Percentiles rank a stretch among this genome's conserved stretches.
Conservation (phyloP, 2,329 filamentous ascomycete genomes). For the Penicillium sp. region DNA sequence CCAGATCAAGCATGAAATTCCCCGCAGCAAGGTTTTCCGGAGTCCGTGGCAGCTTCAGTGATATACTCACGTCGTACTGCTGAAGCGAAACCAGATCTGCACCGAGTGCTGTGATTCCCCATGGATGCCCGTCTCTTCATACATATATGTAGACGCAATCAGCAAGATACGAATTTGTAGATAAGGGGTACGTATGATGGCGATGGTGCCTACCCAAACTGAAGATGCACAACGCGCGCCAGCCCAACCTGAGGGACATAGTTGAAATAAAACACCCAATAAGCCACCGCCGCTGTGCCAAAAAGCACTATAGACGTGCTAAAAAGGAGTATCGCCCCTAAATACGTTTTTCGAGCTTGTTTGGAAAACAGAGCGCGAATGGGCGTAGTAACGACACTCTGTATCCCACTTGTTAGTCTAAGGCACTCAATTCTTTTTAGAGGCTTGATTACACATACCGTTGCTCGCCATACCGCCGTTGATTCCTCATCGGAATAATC, state of each 20-base stretch:
- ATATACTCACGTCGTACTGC: slow-evolving; percentile 77
- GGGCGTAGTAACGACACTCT: slow-evolving; percentile 54
- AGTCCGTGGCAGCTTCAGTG: slow-evolving; percentile 73
- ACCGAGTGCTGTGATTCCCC: slow-evolving; percentile 50
- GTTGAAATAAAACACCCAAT: slow-evolving; percentile 63
- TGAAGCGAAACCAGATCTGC: slow-evolving; percentile 64
- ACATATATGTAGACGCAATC: neutral
- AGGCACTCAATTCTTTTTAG: neutral
- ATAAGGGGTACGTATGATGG: neutral
- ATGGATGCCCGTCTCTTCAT: slow-evolving; percentile 44
- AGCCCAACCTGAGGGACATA: slow-evolving; percentile 66
- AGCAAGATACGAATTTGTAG: neutral
- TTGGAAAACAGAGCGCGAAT: slow-evolving; percentile 57
- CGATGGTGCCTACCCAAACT: slow-evolving; percentile 53
- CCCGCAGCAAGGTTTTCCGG: slow-evolving; percentile 70
- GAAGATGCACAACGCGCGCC: slow-evolving; percentile 59
- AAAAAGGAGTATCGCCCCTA: slow-evolving; percentile 56
- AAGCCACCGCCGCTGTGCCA: slow-evolving; percentile 56
- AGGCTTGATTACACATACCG: neutral
- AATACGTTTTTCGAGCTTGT: slow-evolving; percentile 60
- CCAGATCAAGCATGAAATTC: slow-evolving; percentile 91
- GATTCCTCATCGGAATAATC: slow-evolving; percentile 2
- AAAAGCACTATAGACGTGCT: slow-evolving; percentile 54
- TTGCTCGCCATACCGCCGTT: slow-evolving; percentile 1
- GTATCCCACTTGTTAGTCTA: slow-evolving; percentile 1